These are phyloP conservation scores for Globisporangium solare DNA, from an alignment of 352 stramenopile genomes.

Conservation along the genomic window DNA sequence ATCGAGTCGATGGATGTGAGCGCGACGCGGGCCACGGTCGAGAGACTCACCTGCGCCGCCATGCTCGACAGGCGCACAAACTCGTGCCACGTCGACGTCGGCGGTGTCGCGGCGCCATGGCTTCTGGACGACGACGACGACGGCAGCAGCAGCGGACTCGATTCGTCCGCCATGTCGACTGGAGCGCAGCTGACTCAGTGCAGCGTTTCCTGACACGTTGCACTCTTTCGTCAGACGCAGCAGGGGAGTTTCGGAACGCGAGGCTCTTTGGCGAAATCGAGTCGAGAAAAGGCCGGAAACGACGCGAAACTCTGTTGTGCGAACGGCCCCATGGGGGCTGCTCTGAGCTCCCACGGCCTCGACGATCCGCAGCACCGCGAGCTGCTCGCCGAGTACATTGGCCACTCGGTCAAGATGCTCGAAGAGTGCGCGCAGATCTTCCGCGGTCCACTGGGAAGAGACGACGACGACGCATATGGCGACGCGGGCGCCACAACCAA, in stretches of 20 bases:
- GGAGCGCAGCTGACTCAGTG: no score
- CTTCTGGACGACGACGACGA: slow-evolving; percentile 2
- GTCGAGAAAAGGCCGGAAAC: no score
- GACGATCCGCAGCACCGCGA: slow-evolving; percentile 20
- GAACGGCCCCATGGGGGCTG: slow-evolving; percentile 18
- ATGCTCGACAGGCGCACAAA: slow-evolving; percentile 56
- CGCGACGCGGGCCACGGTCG: slow-evolving; percentile 51
- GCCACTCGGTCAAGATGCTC: slow-evolving; percentile 34
- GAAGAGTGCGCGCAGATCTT: slow-evolving; percentile 64
- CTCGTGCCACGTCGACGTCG: slow-evolving; percentile 37
- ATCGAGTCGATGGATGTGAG: slow-evolving; percentile 70
- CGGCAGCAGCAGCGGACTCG: slow-evolving; percentile 33
- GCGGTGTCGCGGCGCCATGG: no score
- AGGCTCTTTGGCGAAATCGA: no score
- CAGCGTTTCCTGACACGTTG: no score
- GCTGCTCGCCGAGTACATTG: slow-evolving; percentile 55
- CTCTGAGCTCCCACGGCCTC: slow-evolving; percentile 18
- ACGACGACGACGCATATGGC: slow-evolving; percentile 7
- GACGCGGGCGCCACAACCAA: not conserved
- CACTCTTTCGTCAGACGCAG: no score
- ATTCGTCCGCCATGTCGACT: slow-evolving; percentile 20
- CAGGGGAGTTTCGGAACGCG: no score
- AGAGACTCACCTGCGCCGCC: slow-evolving; percentile 60
- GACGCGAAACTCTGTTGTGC: no score
- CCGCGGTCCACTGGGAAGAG: slow-evolving; percentile 17